Conservation (phyloP, 1,139 yeast species). For the Scheffersomyces quercinus region DNA sequence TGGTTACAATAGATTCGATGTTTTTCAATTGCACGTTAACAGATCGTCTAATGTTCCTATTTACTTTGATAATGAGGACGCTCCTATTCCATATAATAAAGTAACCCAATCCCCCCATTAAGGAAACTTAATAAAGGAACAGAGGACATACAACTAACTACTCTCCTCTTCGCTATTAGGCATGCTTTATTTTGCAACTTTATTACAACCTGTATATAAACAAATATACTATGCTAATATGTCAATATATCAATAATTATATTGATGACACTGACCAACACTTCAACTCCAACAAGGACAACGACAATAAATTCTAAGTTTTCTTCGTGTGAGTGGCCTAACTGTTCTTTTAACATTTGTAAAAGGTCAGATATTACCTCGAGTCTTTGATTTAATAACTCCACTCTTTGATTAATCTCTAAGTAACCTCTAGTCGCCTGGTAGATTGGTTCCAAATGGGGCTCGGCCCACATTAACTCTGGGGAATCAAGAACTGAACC, state of each 20-base stretch:
- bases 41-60: background rate
- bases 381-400: constrained; percentile 81
- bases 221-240: constrained; percentile 13
- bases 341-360: constrained; percentile 94
- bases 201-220: background rate
- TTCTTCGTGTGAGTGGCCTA: constrained; percentile 90
- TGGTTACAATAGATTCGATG: background rate
- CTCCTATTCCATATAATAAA: too few relatives aligned
- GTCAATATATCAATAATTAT: constrained; percentile 45
- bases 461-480: constrained; percentile 98
- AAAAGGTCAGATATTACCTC: constrained; percentile 91
- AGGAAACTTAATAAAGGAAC: background rate
- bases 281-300: constrained; percentile 90
- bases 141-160: background rate
- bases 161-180: background rate
- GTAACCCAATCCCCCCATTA: too few relatives aligned
- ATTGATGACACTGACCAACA: constrained; percentile 81
- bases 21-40: background rate
- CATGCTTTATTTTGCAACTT: background rate
- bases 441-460: constrained; percentile 93
- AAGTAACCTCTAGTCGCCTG: constrained; percentile 94
- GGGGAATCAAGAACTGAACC: constrained; percentile 96
- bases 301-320: constrained; percentile 91
- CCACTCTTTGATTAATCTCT: constrained; percentile 91
- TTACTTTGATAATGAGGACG: background rate